Evolutionary conservation across 306 rosid genomes (phyloP).

Genomic region (Biancaea sappan): DNA sequence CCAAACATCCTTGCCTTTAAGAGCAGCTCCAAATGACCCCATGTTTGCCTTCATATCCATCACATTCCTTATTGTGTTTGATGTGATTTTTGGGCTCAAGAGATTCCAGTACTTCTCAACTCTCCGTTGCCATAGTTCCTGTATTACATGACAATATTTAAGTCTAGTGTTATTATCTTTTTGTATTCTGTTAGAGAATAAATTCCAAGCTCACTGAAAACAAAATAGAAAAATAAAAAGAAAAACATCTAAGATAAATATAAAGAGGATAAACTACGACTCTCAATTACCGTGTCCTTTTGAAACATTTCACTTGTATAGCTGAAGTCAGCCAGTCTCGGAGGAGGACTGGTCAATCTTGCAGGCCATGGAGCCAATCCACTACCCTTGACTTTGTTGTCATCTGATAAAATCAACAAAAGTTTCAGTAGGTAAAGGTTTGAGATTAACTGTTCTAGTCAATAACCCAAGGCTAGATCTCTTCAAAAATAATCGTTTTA

Average conservation of each 20-base stretch:
- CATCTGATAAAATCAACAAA: constrained; percentile 60
- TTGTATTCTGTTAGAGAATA: not conserved
- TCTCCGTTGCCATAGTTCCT: constrained; percentile 83
- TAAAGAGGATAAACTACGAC: constrained; percentile 20
- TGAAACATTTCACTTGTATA: constrained; percentile 80
- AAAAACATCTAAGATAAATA: constrained; percentile 5
- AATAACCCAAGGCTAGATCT: constrained; percentile 16
- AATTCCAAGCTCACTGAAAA: not conserved
- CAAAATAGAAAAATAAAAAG: too few relatives aligned
- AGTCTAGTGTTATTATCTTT: constrained; percentile 17
- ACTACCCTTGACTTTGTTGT: constrained; percentile 72
- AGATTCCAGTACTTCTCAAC: constrained; percentile 89
- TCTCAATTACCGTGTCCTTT: constrained; percentile 75
- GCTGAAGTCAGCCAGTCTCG: constrained; percentile 94
- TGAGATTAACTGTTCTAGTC: constrained; percentile 3
- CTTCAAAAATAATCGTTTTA: not conserved
- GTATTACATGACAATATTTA: constrained; percentile 36
- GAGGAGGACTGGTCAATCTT: constrained; percentile 85
- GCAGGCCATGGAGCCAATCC: constrained; percentile 97
- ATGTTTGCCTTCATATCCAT: constrained; percentile 96
- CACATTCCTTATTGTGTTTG: constrained; percentile 76
- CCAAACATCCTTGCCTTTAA: constrained; percentile 85
- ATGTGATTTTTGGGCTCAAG: constrained; percentile 60
- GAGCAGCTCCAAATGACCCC: constrained; percentile 96
- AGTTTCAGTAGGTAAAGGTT: constrained; percentile 32